Base-by-base conservation (phyloP, 805 yeast genomes). In the Tetrapisispora taiwanensis region DNA sequence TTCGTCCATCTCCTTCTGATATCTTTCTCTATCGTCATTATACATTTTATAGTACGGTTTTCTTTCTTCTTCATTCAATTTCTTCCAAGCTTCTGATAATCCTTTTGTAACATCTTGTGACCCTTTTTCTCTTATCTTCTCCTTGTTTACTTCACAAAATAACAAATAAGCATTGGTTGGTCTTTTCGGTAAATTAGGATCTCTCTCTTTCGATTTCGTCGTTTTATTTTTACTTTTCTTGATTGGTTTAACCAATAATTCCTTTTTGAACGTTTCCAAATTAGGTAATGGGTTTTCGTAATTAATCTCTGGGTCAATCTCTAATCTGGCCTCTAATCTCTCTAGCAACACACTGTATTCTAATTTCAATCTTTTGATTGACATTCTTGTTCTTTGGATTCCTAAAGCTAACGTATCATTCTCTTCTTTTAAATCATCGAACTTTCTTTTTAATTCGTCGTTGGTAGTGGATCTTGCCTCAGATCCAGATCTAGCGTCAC, bases 131-230 rank as follows among this genome's bases (percentile, higher is more conserved):
- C 76, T 78, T 32, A 86, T 73, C 41, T 74, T 70, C 39, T 85
- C 95, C 62, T 84, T 84, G 56, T 86, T 94, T 66, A 75, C 67
- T 47, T 89, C 97, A 64, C 96, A 89, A 58, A 83, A 88, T 44
- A 86, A 75, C 49, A 86, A 69, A 56, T 88, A 89, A 5, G 96
- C 95, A 62, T 88, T 89, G 3, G 92, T 81, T 6, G 96, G 95
- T 55, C 94, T 72, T 54, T 84, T 86, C 18, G 96, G 97, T 55
- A 82, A 72, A 52, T 79, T 79, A 9, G 95, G 95, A 61, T 88
- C 95, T 54, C 88, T 76, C 9, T 72, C 69, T 41, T 70, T 69
- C 52, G 67, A 58, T 47, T 58, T 65, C 58, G 52, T 56, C 46
- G 57, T 62, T 47, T 58, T 55, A 26, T 46, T 47, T 39, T 56